Percentiles rank a stretch among this genome's conserved stretches.
Conservation (phyloP, 2,329 filamentous ascomycete species). For the Phyllosticta citrichinensis region DNA sequence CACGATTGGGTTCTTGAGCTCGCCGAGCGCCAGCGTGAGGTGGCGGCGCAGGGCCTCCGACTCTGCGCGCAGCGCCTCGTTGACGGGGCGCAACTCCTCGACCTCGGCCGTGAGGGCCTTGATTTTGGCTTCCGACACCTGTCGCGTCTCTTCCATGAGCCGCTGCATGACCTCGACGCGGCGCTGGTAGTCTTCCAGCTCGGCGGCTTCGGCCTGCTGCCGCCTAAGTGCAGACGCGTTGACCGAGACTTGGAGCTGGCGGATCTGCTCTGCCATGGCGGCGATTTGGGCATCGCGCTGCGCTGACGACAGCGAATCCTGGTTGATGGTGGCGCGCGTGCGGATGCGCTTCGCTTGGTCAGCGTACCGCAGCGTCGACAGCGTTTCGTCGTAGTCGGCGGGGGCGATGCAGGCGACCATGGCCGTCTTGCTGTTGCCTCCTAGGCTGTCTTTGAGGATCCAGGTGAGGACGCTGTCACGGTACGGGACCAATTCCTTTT, state of each 20-base stretch:
- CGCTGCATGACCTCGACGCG: conserved; percentile 85
- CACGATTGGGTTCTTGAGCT: conserved; percentile 85
- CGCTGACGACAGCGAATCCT: conserved; percentile 84
- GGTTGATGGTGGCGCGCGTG: conserved; percentile 87
- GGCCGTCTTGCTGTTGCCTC: conserved; percentile 94
- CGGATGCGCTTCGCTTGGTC: conserved; percentile 97
- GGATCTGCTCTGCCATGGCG: conserved; percentile 93
- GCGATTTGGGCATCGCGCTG: conserved; percentile 90
- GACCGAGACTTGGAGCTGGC: conserved; percentile 66
- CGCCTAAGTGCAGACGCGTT: conserved; percentile 45
- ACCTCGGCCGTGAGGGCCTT: conserved; percentile 56
- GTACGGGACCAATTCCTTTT: conserved; percentile 71
- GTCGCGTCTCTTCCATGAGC: conserved; percentile 87
- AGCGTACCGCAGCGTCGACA: conserved; percentile 91
- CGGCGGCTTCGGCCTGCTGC: conserved; percentile 74
- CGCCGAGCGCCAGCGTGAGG: conserved; percentile 73
- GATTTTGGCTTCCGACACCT: conserved; percentile 90
- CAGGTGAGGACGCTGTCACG: conserved; percentile 76
- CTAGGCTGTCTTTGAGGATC: conserved; percentile 90
- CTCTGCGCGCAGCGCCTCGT: conserved; percentile 53
- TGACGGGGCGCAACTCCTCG: conserved; percentile 37
- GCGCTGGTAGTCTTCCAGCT: conserved; percentile 87
- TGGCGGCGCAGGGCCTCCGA: conserved; percentile 85
- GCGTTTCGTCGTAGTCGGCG: conserved; percentile 91
- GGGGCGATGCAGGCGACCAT: conserved; percentile 98